A percentile compares a stretch with the other conserved stretches of the same genome.
Evolutionary conservation across 1,284 basidiomycete species (phyloP).

Genomic region (Sporisorium graminicola): DNA sequence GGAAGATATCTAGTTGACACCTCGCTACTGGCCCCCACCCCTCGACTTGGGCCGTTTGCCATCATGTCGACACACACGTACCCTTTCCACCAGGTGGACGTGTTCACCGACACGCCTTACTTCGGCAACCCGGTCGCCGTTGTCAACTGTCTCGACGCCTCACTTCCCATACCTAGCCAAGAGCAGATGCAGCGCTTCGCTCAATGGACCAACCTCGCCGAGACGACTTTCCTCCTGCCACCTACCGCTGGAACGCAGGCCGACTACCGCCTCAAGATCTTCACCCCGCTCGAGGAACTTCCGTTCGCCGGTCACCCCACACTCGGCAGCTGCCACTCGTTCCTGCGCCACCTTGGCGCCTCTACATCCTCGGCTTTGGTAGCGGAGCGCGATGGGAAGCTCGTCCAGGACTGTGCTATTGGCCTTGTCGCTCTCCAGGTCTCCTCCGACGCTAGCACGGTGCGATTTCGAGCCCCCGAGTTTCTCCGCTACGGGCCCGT

Average conservation of each 20-base stretch:
- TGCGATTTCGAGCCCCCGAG: slow-evolving; percentile 50
- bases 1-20: too few relatives aligned
- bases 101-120: slow-evolving; percentile 52
- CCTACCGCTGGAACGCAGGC: slow-evolving; percentile 29
- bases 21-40: too few relatives aligned
- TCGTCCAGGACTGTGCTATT: slow-evolving; percentile 60
- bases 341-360: slow-evolving; percentile 32
- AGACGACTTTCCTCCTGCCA: slow-evolving; percentile 61
- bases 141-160: slow-evolving; percentile 41
- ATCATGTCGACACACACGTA: slow-evolving; percentile 22
- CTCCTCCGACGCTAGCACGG: slow-evolving; percentile 9
- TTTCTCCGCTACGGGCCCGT: slow-evolving; percentile 43
- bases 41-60: too few relatives aligned
- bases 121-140: slow-evolving; percentile 64
- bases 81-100: slow-evolving; percentile 57
- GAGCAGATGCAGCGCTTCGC: slow-evolving; percentile 58
- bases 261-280: slow-evolving; percentile 60
- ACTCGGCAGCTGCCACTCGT: slow-evolving; percentile 56
- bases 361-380: neutral
- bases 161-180: slow-evolving; percentile 20
- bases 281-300: slow-evolving; percentile 55
- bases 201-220: slow-evolving; percentile 62
- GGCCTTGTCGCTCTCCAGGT: slow-evolving; percentile 44
- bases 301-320: slow-evolving; percentile 66
- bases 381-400: slow-evolving; percentile 15